Conservation (phyloP, 345 rosid species). For the Populus euphratica region DNA sequence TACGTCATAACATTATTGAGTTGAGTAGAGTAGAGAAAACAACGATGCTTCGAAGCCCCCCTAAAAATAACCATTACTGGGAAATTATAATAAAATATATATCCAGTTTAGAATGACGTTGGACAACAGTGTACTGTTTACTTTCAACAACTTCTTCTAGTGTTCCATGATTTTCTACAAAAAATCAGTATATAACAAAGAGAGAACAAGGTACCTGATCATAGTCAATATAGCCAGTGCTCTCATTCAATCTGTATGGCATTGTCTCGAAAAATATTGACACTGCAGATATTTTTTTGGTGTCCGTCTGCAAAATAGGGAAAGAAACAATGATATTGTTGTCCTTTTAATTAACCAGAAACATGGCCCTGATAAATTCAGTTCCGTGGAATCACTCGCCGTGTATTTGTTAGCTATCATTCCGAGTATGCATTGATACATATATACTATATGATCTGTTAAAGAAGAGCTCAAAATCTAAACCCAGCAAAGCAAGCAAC, state of each 20-base stretch:
- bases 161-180: background rate
- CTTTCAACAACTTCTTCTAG: background rate
- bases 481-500: no score
- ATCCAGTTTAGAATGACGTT: background rate
- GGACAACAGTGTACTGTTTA: background rate
- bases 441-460: background rate
- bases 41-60: background rate
- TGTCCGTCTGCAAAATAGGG: constrained; percentile 73
- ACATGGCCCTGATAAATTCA: background rate
- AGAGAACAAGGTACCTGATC: constrained; percentile 62
- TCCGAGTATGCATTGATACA: background rate
- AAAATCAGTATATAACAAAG: background rate
- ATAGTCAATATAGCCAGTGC: constrained; percentile 92
- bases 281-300: constrained; percentile 97
- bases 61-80: no score
- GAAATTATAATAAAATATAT: no score
- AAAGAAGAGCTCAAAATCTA: background rate
- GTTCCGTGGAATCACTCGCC: background rate
- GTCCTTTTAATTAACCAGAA: background rate
- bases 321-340: constrained; percentile 1
- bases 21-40: background rate
- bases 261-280: constrained; percentile 98
- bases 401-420: background rate
- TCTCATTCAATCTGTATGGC: constrained; percentile 94
- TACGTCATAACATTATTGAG: background rate